Evolutionary conservation across 345 rosid species (phyloP), one percentile per base, ranked within the genome.

Genomic region (Citrus trifoliata): DNA sequence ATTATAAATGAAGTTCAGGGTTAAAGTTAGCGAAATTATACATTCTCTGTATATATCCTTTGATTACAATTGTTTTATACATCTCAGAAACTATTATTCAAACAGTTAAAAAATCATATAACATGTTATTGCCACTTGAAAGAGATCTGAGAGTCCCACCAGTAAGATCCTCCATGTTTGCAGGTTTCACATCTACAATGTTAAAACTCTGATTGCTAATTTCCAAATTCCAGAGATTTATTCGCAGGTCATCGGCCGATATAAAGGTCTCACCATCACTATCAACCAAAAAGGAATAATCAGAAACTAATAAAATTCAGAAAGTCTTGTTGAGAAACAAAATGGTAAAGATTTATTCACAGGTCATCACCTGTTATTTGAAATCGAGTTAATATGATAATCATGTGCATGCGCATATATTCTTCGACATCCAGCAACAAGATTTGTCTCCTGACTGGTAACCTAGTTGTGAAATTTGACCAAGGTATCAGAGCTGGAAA

Each of bases 341-440:
- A 72, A 78, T 14, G 19, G 73, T 62, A 56, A 37, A 60, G 74
- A 73, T 72, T 85, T 66, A 35, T 66, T 22, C 48, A 21, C 48
- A 66, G 48, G 70, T 35, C 46, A 33, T 63, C 68, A 94, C 99
- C 98, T 96, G 83, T 94, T 96, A 85, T 87, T 94, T 75, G 98
- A 96, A 82, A 96, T 96, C 35, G 98, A 96, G 87, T 94, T 94
- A 82, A 96, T 93, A 82, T 96, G 99, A 88, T 96, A 96, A 85
- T 96, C 98, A 87, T 96, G 99, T 62, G 99, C 99, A 85, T 96
- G 98, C 37, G 97, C 93, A 86, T 96, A 96, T 55, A 94, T 88
- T 86, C 98, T 90, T 63, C 99, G 93, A 82, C 98, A 94, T 88
- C 97, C 87, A 60, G 99, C 99, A 81, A 96, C 79, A 82, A 89